A percentile compares a stretch with the other conserved stretches of the same genome.
Conservation (phyloP, 202 grass and related monocot genomes). For the Dendrocalamus latiflorus region DNA sequence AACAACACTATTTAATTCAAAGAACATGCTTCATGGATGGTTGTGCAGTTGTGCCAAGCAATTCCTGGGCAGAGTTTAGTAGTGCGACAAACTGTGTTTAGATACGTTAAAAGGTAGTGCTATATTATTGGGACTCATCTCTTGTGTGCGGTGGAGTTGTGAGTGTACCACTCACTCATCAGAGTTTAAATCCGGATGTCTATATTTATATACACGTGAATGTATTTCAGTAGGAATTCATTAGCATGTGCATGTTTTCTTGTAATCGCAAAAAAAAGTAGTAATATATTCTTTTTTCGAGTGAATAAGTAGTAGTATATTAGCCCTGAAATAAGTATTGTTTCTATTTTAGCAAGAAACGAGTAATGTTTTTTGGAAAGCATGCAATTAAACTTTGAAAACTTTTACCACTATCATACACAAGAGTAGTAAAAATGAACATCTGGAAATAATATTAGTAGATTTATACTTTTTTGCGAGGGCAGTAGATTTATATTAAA, state of each 20-base stretch:
- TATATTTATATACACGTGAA: no score
- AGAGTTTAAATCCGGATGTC: no score
- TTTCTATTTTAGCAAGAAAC: neutral
- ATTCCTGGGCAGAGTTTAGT: neutral
- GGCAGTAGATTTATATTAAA: neutral
- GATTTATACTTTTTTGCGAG: no score
- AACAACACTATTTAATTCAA: neutral
- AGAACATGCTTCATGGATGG: neutral
- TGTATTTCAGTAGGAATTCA: no score
- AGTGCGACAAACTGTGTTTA: neutral
- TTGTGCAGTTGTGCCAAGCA: neutral
- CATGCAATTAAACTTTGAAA: neutral
- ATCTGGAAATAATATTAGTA: neutral
- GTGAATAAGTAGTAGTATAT: neutral
- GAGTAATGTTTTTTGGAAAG: neutral
- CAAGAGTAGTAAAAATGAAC: neutral
- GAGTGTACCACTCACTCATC: no score
- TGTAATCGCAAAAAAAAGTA: no score
- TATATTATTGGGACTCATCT: no score
- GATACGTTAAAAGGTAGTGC: no score
- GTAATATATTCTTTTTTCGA: no score
- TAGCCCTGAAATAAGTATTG: neutral
- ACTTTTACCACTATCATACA: neutral
- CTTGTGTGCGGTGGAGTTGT: no score
- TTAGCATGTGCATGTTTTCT: no score